Base-by-base conservation (phyloP, 1,284 basidiomycete genomes). In the Clitocybe nebularis region DNA sequence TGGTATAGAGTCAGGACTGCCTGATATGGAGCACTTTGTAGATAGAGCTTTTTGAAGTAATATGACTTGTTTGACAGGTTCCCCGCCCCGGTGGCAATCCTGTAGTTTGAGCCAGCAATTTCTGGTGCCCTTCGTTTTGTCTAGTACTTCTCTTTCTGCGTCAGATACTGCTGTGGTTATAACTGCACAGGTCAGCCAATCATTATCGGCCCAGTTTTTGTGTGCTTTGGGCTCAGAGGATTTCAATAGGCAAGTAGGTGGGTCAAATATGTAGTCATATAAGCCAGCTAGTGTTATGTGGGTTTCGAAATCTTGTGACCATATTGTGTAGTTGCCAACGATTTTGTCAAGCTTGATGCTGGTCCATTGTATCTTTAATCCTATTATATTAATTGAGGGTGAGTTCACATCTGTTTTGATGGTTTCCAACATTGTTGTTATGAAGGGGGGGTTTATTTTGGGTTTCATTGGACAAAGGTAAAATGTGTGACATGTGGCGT, bases 31-130 rank as follows among this genome's bases (percentile, higher is more conserved):
- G 29, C 42, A 44, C 14, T 43, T 43, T 2, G 41, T 46, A 2
- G 20, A 17, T 8, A 59, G 43, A 0, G 50, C 47, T 7, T 50
- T 41, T 8, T 50, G 47, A 5, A 55, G 36, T 4, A 57, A 44
- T 0, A 36, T 20, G 17, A 57, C 46, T 21, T 55, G 54, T 5
- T 36, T 39, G 8, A 57, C 44, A 0, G 53, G 50, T 3, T 54
- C 54, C 16, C 53, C 44, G 5, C 43, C 21, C 2, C 40, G n/a
- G 16, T 57, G 54, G 1, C 43, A 11, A 3, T 26, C 28, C 21
- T 46, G 32, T 1, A 58, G 41, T 1, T 30, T 36, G 0, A 33
- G 21, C 47, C 51, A 51, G 17, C 36, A 43, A 3, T 33, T 39
- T 4, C 37, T 30, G 3, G 47, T 41, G 0, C 28, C 39, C 6